Percentiles rank a stretch among this genome's conserved stretches.
Conservation (phyloP, 2,329 filamentous ascomycete species). For the Penicillium polonicum region DNA sequence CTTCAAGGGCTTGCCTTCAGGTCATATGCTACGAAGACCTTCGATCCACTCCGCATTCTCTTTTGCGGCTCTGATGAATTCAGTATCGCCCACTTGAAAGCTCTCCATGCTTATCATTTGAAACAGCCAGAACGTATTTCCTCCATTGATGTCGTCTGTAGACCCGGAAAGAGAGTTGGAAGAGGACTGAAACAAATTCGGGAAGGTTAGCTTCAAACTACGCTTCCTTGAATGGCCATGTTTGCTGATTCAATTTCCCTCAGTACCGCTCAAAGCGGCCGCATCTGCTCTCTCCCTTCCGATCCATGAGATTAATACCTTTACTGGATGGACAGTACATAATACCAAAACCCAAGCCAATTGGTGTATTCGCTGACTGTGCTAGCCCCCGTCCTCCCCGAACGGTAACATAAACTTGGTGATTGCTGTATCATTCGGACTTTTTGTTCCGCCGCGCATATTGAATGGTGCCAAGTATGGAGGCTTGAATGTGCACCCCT, state of each 20-base stretch:
- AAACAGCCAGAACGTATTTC: slow-evolving; percentile 57
- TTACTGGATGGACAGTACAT: slow-evolving; percentile 71
- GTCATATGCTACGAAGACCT: slow-evolving; percentile 32
- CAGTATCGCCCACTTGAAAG: slow-evolving; percentile 73
- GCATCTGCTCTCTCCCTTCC: slow-evolving; percentile 64
- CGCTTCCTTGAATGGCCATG: background rate
- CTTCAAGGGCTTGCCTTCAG: slow-evolving; percentile 17
- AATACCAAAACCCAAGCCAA: slow-evolving; percentile 30
- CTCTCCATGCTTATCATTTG: slow-evolving; percentile 62
- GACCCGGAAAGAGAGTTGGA: slow-evolving; percentile 74
- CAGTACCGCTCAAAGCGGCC: slow-evolving; percentile 71
- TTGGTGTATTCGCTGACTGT: slow-evolving; percentile 20
- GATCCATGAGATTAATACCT: slow-evolving; percentile 75
- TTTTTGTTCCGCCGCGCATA: slow-evolving; percentile 78
- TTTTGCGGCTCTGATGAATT: slow-evolving; percentile 95
- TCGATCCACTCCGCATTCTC: slow-evolving; percentile 71
- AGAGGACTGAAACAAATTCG: slow-evolving; percentile 68
- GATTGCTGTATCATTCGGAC: slow-evolving; percentile 89
- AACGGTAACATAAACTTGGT: slow-evolving; percentile 66
- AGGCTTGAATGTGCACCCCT: slow-evolving; percentile 91
- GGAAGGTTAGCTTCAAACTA: slow-evolving; percentile 56
- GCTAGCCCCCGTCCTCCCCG: slow-evolving; percentile 54
- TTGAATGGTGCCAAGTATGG: slow-evolving; percentile 71
- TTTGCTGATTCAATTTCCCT: slow-evolving; percentile 13
- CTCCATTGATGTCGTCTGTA: slow-evolving; percentile 82